Conservation (phyloP, 1,284 basidiomycete genomes). For the Waitea zeae region DNA sequence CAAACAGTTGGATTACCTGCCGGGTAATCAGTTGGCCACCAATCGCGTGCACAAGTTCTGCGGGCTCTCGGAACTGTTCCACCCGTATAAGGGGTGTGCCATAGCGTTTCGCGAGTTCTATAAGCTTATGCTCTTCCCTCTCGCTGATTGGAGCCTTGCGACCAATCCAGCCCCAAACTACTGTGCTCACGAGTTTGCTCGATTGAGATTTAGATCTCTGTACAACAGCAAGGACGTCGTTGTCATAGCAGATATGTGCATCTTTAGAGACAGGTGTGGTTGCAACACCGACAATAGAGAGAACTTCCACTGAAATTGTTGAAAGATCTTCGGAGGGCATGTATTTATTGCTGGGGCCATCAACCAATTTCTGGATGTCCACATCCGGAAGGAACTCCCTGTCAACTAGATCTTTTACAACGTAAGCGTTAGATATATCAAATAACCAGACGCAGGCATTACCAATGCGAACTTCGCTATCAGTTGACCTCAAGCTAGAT, state of each 20-base stretch:
- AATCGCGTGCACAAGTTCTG: constrained; percentile 38
- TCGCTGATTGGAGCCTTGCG: constrained; percentile 30
- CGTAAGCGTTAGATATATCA: no score
- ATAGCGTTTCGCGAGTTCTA: constrained; percentile 55
- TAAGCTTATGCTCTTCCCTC: constrained; percentile 42
- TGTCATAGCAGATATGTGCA: constrained; percentile 47
- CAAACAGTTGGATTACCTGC: no score
- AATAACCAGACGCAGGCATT: no score
- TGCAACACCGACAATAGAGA: constrained; percentile 33
- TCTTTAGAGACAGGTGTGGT: constrained; percentile 25
- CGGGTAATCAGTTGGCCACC: constrained; percentile 50
- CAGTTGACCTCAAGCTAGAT: no score
- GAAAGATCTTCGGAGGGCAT: constrained; percentile 21
- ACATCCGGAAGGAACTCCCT: no score
- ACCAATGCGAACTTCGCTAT: no score
- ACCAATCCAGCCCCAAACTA: constrained; percentile 61
- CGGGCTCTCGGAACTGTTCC: constrained; percentile 42
- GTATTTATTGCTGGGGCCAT: no score
- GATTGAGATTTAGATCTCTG: constrained; percentile 46
- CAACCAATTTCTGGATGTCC: no score
- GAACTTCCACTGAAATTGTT: constrained; percentile 54
- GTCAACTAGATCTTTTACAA: no score
- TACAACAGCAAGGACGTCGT: constrained; percentile 47
- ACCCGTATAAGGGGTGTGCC: constrained; percentile 39
- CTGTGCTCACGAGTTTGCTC: constrained; percentile 46